These are phyloP conservation scores for Pleurotus cornucopiae DNA, from an alignment of 768 basidiomycete species.

Conservation along the genomic window DNA sequence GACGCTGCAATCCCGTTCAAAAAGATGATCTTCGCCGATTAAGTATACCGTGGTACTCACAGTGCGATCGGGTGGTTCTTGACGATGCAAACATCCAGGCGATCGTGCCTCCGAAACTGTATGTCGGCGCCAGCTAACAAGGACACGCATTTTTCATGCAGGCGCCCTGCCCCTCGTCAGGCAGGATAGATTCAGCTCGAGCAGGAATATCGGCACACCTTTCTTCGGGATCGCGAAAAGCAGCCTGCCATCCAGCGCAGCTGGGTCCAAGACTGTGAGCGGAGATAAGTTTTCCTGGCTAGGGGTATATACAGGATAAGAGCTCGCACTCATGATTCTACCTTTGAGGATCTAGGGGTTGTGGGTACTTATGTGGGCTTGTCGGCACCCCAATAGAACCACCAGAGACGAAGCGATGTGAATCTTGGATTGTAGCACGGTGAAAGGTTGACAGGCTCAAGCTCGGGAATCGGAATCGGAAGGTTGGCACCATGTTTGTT, in stretches of 20 bases:
- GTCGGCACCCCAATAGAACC: too few species aligned
- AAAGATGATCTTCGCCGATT: not conserved
- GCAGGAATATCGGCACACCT: conserved; percentile 41
- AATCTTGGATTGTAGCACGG: too few species aligned
- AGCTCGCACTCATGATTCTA: conserved; percentile 9
- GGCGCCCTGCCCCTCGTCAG: conserved; percentile 50
- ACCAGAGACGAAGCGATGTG: too few species aligned
- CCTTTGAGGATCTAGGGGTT: not conserved
- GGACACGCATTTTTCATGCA: conserved; percentile 87
- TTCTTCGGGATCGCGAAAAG: conserved; percentile 98
- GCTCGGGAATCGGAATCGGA: too few species aligned
- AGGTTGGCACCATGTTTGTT: too few species aligned
- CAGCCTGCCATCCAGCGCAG: conserved; percentile 77
- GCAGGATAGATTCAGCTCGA: not conserved
- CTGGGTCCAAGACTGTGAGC: conserved; percentile 45
- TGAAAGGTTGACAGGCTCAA: too few species aligned
- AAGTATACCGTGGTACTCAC: conserved; percentile 38
- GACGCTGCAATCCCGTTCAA: conserved; percentile 47
- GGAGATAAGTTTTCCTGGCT: not conserved
- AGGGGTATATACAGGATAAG: not conserved
- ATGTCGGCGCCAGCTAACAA: conserved; percentile 94
- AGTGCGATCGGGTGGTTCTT: conserved; percentile 92
- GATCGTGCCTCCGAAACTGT: conserved; percentile 81
- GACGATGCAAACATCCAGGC: conserved; percentile 92
- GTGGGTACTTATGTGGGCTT: too few species aligned